phyloP scores from a whole-genome alignment of 495 filamentous ascomycete species.

The Penicillium odoratum region DNA sequence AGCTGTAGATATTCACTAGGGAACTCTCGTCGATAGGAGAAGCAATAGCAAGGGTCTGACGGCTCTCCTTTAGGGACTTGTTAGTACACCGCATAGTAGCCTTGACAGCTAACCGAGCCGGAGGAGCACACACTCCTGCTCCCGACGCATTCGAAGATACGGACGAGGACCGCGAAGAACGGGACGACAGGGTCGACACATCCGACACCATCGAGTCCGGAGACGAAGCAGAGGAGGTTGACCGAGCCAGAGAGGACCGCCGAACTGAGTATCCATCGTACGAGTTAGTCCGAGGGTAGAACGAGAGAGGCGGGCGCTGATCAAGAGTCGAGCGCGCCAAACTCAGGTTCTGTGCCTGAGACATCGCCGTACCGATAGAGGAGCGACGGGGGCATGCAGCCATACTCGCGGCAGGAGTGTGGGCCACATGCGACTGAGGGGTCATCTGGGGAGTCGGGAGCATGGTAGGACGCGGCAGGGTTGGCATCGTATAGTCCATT shows the following conservation, averaged over 20 bases:
- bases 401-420: constrained; percentile 90
- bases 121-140: constrained; percentile 56
- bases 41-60: constrained; percentile 40
- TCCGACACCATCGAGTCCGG: constrained; percentile 92
- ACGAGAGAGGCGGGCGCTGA: constrained; percentile 50
- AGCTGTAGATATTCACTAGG: constrained; percentile 50
- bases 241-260: constrained; percentile 74
- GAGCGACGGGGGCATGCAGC: constrained; percentile 54
- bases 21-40: constrained; percentile 53
- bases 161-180: constrained; percentile 71
- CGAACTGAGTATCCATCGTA: constrained; percentile 56
- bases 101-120: constrained; percentile 70
- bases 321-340: constrained; percentile 63
- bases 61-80: constrained; percentile 43
- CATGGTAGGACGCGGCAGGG: constrained; percentile 60
- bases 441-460: constrained; percentile 80
- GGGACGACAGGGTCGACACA: constrained; percentile 59
- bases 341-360: constrained; percentile 64
- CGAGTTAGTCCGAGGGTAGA: constrained; percentile 53
- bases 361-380: constrained; percentile 80
- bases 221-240: constrained; percentile 75
- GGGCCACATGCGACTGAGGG: constrained; percentile 69
- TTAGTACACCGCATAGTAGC: constrained; percentile 82
- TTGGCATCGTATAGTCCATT: constrained; percentile 41
- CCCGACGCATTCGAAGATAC: constrained; percentile 70